Base-by-base conservation (phyloP, 2,329 filamentous ascomycete species). In the Aspergillus amoenus region DNA sequence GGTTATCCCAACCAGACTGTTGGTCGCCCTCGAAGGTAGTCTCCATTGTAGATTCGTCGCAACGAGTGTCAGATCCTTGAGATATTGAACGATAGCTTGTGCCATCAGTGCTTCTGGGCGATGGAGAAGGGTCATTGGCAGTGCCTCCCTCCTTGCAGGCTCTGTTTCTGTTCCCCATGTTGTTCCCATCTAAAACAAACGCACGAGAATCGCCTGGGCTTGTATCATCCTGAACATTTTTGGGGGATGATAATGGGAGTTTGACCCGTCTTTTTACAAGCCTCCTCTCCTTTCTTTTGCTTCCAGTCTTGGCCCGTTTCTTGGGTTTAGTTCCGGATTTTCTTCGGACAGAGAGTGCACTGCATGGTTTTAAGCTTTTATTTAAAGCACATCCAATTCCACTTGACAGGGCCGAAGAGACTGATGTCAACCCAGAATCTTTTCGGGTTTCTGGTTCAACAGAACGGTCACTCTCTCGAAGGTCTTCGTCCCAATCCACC, bases 401-500 rank as follows among this genome's bases (percentile, higher is more conserved):
- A 24, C 47, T 51, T 15, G 61, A 42, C 2, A 37, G 27, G 1
- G 64, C 63, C 7, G 64, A 65, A 27, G 61, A 59, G n/a, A 64
- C 49, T 2, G 58, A 61, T 3, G 61, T 61, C 22, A 55, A 17
- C 47, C 59, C 59, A 11, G 40, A 15, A 17, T 48, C 46, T 21
- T 50, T 57, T 6, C 39, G n/a, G n/a, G 5, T 18, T 39, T 37
- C 46, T 5, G 18, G n/a, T 30, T 52, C 52, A 21, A 55, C 30
- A 13, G 61, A 63, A 6, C 62, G 61, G 12, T 66, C 63, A 32
- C 64, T 72, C 24, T 63, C 64, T 13, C 68, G 64, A 39, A 71
- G 58, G 30, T 68, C 68, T 61, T 73, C 68, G 46, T 68, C 66
- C 70, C 68, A 71, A 48, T 72, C 67, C 13, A 72, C 64, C 15